Evolutionary conservation across 176 grass and related monocot genomes (phyloP), one percentile per base, ranked within the genome.

Genomic region (Lolium perenne): DNA sequence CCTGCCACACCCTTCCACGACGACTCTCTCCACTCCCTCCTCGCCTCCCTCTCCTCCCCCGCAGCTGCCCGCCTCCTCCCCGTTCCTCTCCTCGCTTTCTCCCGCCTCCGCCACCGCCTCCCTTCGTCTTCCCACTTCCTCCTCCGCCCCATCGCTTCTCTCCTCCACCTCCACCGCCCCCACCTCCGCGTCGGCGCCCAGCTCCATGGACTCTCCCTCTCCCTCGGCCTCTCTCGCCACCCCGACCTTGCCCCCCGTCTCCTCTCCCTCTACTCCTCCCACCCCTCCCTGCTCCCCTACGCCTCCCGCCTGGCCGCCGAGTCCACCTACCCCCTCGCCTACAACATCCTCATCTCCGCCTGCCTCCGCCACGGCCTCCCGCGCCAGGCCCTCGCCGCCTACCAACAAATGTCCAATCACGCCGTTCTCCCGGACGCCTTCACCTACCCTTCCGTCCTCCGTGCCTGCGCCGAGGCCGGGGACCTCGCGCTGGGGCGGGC

Each of bases 361-460:
- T 90, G 58, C 72, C 77, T 90, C 29, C 12, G n/a, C 41, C 88
- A 90, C 54, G 85, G 89, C 49, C 85, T 87, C 41, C 85, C 85
- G 10, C 61, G 17, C 38, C 79, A 87, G 54, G 85, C 89, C 40
- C 74, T 91, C 51, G 26, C 81, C 58, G 76, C 81, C 9, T 91
- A 91, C 85, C 74, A 76, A 11, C 68, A 80, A 32, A 87, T 91
- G 85, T 12, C 40, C 85, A 25, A 1, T 6, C 71, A 29, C 26
- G 50, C 49, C 63, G 89, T 89, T 16, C 0, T 61, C 71, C 86
- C 83, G 0, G 89, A 94, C 66, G 45, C 38, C 68, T 94, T 94
- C 84, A 91, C 89, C 2, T 94, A 94, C 76, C 86, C 89, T 10
- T 83, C 89, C 38, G 84, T 91, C 16, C 86, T 94, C 23, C 84